Base-by-base conservation (phyloP, 352 stramenopile genomes). In the Phytophthora citrophthora region DNA sequence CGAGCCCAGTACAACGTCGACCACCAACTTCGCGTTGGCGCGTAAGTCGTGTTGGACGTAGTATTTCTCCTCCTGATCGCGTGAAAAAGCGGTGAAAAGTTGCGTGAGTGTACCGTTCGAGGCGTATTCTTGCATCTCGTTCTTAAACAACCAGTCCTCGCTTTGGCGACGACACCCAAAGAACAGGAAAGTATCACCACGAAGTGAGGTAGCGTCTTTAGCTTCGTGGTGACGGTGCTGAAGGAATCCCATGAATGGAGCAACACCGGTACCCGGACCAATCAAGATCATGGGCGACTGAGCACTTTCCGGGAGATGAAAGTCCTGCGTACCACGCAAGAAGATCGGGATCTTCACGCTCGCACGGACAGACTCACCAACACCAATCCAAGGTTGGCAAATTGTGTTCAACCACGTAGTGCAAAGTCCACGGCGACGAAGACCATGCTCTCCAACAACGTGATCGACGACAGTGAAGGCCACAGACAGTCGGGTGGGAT, bases 171-270 rank as follows among this genome's bases (percentile, higher is more conserved):
- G 88, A 64, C 96, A 99, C 18, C 97, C 97, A 74, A 97, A 99
- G 72, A 97, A 99, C n/a, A 99, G 73, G 56, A 92, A 89, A 13
- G 94, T 90, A 10, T 72, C 49, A 11, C 80, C 75, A 16, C 16
- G 12, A 4, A 31, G 26, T 12, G 16, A 45, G 20, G 20, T 20
- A 15, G 29, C 20, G 81, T 39, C 27, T 36, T 72, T 54, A 15
- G 62, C 49, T 59, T 91, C 71, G 13, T 74, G 29, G 15, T 78
- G 55, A 18, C 90, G 92, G 58, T 99, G 95, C 54, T 95, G 81
- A 34, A 99, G 53, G 59, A 99, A 99, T 34, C 96, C 95, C 59
- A 99, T 94, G 76, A 99, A 99, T 16, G 97, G 96, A 11, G 97
- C 90, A 46, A 99, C 96, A 24, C 97, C 97, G 13, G 97, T 99